phyloP scores from a whole-genome alignment of 305 asterid genomes.

The Fraxinus paxiana region DNA sequence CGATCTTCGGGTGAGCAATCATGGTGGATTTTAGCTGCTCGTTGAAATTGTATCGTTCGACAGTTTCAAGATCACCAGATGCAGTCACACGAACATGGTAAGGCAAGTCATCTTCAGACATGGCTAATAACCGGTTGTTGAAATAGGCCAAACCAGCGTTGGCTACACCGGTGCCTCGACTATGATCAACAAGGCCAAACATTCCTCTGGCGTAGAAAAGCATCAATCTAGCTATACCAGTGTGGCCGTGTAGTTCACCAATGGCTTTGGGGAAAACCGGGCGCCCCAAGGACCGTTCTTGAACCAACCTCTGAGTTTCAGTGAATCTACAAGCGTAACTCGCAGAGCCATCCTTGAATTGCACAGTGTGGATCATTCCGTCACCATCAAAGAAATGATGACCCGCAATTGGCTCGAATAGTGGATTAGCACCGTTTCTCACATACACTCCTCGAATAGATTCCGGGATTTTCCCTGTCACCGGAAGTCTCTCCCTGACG shows the following conservation, averaged over 20 bases:
- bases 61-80: slow-evolving; percentile 65
- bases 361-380: slow-evolving; percentile 87
- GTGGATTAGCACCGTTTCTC: slow-evolving; percentile 88
- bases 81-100: slow-evolving; percentile 63
- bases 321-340: slow-evolving; percentile 81
- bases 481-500: slow-evolving; percentile 50
- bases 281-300: slow-evolving; percentile 62
- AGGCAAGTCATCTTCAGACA: slow-evolving; percentile 91
- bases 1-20: slow-evolving; percentile 91
- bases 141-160: slow-evolving; percentile 83
- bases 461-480: slow-evolving; percentile 55
- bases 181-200: slow-evolving; percentile 58
- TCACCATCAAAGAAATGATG: slow-evolving; percentile 97
- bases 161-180: slow-evolving; percentile 80
- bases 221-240: slow-evolving; percentile 68
- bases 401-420: slow-evolving; percentile 74
- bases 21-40: slow-evolving; percentile 61
- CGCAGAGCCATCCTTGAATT: slow-evolving; percentile 51
- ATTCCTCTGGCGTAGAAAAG: slow-evolving; percentile 77
- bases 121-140: slow-evolving; percentile 67
- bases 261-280: slow-evolving; percentile 91
- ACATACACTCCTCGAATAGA: slow-evolving; percentile 67
- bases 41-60: slow-evolving; percentile 45
- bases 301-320: slow-evolving; percentile 62
- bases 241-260: slow-evolving; percentile 85